These are phyloP conservation scores for Cucumis melo DNA, from an alignment of 306 rosid genomes.

Conservation along the genomic window DNA sequence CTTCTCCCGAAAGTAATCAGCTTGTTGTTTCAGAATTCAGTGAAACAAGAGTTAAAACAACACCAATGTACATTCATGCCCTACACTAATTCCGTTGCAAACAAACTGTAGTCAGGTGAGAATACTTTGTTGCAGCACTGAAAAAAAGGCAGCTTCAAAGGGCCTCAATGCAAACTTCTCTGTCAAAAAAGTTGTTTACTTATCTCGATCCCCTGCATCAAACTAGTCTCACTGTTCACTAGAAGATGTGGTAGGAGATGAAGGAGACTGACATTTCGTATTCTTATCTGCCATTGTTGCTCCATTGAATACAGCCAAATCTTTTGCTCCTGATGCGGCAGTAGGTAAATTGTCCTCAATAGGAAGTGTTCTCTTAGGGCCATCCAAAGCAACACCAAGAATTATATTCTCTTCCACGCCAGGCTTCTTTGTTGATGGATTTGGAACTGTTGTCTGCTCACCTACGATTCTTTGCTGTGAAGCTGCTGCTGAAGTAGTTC, in stretches of 20 bases:
- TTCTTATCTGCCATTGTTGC: slow-evolving; percentile 27
- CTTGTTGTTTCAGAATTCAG: neutral
- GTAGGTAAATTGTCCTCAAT: slow-evolving; percentile 47
- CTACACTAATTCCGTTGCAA: neutral
- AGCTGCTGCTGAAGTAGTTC: slow-evolving; percentile 11
- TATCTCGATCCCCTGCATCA: neutral
- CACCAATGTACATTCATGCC: neutral
- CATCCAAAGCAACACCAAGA: slow-evolving; percentile 86
- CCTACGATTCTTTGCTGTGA: slow-evolving; percentile 33
- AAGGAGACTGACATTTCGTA: slow-evolving; percentile 32
- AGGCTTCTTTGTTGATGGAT: slow-evolving; percentile 28
- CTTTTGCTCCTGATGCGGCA: slow-evolving; percentile 28
- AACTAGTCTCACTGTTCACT: slow-evolving; percentile 13
- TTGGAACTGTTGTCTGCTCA: slow-evolving; percentile 33
- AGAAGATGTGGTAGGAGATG: slow-evolving; percentile 15
- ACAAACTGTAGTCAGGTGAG: neutral
- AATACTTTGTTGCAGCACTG: neutral
- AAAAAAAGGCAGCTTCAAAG: neutral
- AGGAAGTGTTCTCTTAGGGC: slow-evolving; percentile 90
- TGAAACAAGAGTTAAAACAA: neutral
- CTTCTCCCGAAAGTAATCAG: neutral
- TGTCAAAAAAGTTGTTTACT: neutral
- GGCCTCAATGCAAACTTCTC: neutral
- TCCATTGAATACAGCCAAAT: slow-evolving; percentile 44
- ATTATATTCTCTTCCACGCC: slow-evolving; percentile 71